These are phyloP conservation scores for Suillus alpinus DNA, from an alignment of 768 basidiomycete species.

Conservation along the genomic window DNA sequence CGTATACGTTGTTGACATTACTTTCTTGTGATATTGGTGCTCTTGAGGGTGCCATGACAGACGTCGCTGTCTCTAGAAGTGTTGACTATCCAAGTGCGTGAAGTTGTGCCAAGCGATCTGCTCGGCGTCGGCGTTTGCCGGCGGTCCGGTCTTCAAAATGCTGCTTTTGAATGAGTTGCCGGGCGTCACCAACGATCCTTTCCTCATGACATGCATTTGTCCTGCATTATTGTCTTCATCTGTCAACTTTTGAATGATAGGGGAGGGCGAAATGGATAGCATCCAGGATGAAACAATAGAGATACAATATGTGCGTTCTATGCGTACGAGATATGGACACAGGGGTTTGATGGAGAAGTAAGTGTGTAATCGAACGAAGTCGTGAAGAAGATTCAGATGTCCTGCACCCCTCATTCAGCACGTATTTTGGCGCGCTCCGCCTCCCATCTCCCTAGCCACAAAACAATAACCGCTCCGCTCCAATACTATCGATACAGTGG, in stretches of 20 bases:
- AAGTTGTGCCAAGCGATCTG: not conserved
- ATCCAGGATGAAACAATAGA: conserved; percentile 12
- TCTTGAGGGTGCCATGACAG: conserved; percentile 37
- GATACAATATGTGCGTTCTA: conserved; percentile 23
- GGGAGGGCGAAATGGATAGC: not conserved
- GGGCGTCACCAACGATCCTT: not conserved
- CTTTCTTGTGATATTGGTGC: conserved; percentile 26
- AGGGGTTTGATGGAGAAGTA: conserved; percentile 15
- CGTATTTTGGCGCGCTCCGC: not conserved
- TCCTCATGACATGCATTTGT: not conserved
- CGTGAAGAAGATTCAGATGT: not conserved
- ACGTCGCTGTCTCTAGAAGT: not conserved
- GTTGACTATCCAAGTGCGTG: too few relatives aligned
- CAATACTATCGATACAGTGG: conserved; percentile 25
- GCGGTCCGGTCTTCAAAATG: conserved; percentile 23
- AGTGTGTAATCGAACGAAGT: conserved; percentile 5
- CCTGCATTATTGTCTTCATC: conserved; percentile 6
- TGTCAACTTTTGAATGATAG: not conserved
- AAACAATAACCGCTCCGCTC: conserved; percentile 6
- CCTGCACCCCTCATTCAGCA: conserved; percentile 6
- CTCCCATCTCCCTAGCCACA: conserved; percentile 5
- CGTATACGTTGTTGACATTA: conserved; percentile 49
- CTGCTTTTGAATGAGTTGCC: not conserved
- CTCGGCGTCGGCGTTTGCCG: conserved; percentile 26
- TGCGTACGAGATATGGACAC: conserved; percentile 15